Evolutionary conservation across 495 filamentous ascomycete genomes (phyloP), one percentile per base, ranked within the genome.

Genomic region (Bryoglossum gracile): DNA sequence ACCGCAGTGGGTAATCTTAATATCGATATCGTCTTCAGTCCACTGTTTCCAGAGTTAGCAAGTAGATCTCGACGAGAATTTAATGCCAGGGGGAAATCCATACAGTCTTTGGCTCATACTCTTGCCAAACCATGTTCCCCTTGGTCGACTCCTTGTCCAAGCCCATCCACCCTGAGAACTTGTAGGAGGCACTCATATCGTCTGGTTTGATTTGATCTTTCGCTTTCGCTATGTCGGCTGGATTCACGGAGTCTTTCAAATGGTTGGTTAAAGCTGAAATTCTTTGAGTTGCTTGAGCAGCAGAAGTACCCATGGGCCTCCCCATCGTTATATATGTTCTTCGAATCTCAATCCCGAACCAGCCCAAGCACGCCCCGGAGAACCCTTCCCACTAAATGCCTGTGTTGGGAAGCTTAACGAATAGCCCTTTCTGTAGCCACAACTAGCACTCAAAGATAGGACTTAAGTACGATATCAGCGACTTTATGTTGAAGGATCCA

Each of bases 81-180:
- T 30, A 30, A 30, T 30, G 26, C 26, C 13, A 30, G 26, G 13
- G 13, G 13, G 26, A 6, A 30, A 30, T 6, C 5, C 26, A 6
- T 13, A 30, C 26, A 10, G 78, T 71, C 69, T 94, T 95, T 2
- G 87, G 86, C 51, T 81, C 74, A 63, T 80, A 94, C 53, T 76
- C 68, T 51, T 75, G 72, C 78, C 81, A 89, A 32, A 69, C 67
- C 63, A 94, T 81, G 11, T 89, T 84, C 39, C 80, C 84, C 18
- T 85, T 68, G 34, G 73, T 75, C 24, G 78, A 64, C 9, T 74
- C 63, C 11, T 66, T 57, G 57, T 81, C 71, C 46, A 81, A 68
- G 57, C 82, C 87, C 46, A 94, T 66, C 90, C 89, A 95, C 58
- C 89, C 89, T 54, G 82, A 66, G 67, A 91, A 95, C 48, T 80